Evolutionary conservation across 331 rosid genomes (phyloP).

Genomic region (Arachis monticola): DNA sequence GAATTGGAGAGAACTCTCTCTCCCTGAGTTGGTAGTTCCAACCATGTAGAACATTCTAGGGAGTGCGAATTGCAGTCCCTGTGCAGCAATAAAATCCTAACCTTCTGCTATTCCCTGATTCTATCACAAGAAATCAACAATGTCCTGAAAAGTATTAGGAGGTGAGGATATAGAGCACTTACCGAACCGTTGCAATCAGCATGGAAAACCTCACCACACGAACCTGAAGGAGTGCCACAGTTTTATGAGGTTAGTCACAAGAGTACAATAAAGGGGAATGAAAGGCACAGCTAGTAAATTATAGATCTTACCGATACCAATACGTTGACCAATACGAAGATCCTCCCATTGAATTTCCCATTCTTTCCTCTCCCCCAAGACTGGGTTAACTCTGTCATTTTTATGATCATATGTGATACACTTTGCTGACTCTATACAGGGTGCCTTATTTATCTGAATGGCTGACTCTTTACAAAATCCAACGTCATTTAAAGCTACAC

Average conservation of each 20-base stretch:
- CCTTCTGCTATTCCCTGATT: no score
- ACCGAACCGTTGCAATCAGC: constrained; percentile 98
- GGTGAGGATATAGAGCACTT: constrained; percentile 48
- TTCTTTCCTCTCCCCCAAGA: constrained; percentile 72
- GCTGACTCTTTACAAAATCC: constrained; percentile 50
- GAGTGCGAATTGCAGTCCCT: no score
- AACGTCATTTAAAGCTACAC: constrained; percentile 35
- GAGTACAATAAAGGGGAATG: constrained; percentile 22
- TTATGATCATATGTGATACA: constrained; percentile 45
- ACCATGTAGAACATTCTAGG: no score
- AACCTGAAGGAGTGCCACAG: constrained; percentile 56
- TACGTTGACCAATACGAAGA: constrained; percentile 92
- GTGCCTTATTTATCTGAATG: constrained; percentile 46
- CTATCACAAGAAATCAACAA: not conserved
- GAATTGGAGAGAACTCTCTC: no score
- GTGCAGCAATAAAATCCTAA: no score
- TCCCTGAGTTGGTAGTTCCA: no score
- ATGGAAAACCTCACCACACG: constrained; percentile 96
- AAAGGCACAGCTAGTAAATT: not conserved
- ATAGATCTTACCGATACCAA: constrained; percentile 87
- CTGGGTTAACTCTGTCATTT: constrained; percentile 56
- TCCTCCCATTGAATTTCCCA: constrained; percentile 99
- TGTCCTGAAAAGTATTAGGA: constrained; percentile 7
- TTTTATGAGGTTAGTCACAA: constrained; percentile 28
- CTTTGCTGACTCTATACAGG: constrained; percentile 42